Evolutionary conservation across 2,329 filamentous ascomycete species (phyloP).

Genomic region (Colletotrichum sp.): DNA sequence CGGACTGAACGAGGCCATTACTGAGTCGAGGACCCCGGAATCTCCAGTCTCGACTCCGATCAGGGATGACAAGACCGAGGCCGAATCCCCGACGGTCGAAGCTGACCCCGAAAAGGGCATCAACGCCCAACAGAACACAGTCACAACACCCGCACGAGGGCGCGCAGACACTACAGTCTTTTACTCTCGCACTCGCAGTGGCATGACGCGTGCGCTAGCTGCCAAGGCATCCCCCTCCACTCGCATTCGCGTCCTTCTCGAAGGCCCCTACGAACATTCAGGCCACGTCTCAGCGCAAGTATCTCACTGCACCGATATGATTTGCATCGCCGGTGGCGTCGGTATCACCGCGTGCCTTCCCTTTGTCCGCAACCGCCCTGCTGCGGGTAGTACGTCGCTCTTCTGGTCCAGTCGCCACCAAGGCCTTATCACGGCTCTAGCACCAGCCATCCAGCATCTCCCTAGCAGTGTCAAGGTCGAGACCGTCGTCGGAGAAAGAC

Average conservation of each 20-base stretch:
- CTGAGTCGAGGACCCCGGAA: not conserved
- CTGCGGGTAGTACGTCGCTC: not conserved
- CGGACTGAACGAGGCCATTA: not conserved
- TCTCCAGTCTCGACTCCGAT: not conserved
- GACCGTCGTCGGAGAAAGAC: not conserved
- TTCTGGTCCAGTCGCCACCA: not conserved
- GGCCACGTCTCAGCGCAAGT: not conserved
- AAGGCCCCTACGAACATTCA: not conserved
- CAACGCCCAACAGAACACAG: not conserved
- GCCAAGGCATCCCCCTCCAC: not conserved
- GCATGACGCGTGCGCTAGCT: not conserved
- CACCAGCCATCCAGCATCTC: not conserved
- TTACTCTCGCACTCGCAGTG: not conserved
- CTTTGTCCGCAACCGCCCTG: not conserved
- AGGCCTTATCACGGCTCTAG: not conserved
- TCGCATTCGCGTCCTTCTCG: not conserved
- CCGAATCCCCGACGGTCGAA: not conserved
- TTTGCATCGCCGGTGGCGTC: slow-evolving; percentile 8
- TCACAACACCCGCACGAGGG: not conserved
- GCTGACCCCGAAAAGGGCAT: not conserved
- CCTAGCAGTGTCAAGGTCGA: slow-evolving; percentile 6
- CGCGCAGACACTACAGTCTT: not conserved
- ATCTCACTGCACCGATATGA: not conserved
- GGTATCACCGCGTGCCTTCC: slow-evolving; percentile 7
- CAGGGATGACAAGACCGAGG: not conserved